Evolutionary conservation across 139 green algal species (phyloP).

Genomic region (Nannochloris sp.): DNA sequence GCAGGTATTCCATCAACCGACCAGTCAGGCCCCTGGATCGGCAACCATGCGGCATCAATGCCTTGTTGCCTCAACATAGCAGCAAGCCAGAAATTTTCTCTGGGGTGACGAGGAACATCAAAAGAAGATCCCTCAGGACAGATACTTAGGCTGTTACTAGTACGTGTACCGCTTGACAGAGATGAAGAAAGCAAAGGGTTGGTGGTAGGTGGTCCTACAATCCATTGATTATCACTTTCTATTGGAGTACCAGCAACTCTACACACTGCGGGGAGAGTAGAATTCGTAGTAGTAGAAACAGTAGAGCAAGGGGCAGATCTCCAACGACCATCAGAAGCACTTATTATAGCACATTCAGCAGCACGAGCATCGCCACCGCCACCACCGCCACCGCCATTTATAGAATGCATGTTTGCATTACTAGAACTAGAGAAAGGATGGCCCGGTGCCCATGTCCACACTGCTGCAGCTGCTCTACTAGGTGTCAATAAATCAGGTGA

Average conservation of each 20-base stretch:
- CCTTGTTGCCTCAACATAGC: neutral
- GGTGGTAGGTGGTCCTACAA: neutral
- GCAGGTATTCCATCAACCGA: conserved; percentile 7
- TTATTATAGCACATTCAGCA: conserved; percentile 27
- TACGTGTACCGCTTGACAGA: neutral
- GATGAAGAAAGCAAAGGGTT: neutral
- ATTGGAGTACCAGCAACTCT: neutral
- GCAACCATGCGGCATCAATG: conserved; percentile 31
- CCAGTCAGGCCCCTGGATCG: conserved; percentile 28
- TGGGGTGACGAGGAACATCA: conserved; percentile 31
- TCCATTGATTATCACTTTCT: neutral
- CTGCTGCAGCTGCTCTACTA: conserved; percentile 20
- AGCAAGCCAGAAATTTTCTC: conserved; percentile 36
- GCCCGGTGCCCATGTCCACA: conserved; percentile 60
- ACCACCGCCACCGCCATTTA: no score
- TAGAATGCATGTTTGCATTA: no score
- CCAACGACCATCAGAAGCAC: conserved; percentile 32
- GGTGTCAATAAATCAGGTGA: conserved; percentile 56
- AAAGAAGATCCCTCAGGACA: conserved; percentile 30
- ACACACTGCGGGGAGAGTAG: conserved; percentile 28
- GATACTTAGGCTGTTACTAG: neutral
- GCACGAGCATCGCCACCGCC: neutral
- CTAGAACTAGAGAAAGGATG: conserved; percentile 14
- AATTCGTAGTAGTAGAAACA: neutral
- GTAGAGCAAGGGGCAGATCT: no score